Conservation (phyloP, 148 eudicot species). For the Hydrangea macrophylla region DNA sequence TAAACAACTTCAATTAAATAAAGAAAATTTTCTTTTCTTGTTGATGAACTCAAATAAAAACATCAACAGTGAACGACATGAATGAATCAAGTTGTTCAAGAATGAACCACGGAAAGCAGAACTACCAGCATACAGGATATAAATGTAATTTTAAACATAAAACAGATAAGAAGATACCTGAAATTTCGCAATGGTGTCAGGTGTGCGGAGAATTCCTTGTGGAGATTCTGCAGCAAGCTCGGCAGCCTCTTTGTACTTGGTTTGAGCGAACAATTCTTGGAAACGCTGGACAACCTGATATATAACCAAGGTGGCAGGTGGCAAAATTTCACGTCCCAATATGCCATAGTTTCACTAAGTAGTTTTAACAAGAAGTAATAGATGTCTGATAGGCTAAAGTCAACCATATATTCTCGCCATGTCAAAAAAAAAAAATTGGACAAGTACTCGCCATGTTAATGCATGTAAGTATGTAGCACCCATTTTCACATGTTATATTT, state of each 20-base stretch:
- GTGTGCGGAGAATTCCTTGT: conserved; percentile 79
- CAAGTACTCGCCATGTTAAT: neutral
- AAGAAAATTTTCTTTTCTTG: no score
- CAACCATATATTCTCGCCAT: no score
- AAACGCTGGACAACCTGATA: conserved; percentile 81
- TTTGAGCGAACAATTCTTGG: conserved; percentile 85
- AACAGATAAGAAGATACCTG: conserved; percentile 62
- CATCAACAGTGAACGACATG: no score
- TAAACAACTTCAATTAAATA: no score
- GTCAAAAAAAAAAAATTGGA: no score
- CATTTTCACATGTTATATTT: neutral
- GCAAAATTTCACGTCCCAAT: neutral
- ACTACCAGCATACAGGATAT: no score
- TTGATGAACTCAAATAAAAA: no score
- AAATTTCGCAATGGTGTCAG: conserved; percentile 89
- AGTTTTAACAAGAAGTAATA: no score
- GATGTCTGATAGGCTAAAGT: no score
- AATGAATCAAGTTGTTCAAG: no score
- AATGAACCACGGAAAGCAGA: no score
- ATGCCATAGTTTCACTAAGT: neutral
- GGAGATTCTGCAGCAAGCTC: conserved; percentile 98
- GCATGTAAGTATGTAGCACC: neutral
- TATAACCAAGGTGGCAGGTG: neutral
- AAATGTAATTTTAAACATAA: no score
- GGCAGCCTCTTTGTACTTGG: conserved; percentile 90